These are phyloP conservation scores for Rosa multiflora DNA, from an alignment of 306 rosid species.

Conservation along the genomic window DNA sequence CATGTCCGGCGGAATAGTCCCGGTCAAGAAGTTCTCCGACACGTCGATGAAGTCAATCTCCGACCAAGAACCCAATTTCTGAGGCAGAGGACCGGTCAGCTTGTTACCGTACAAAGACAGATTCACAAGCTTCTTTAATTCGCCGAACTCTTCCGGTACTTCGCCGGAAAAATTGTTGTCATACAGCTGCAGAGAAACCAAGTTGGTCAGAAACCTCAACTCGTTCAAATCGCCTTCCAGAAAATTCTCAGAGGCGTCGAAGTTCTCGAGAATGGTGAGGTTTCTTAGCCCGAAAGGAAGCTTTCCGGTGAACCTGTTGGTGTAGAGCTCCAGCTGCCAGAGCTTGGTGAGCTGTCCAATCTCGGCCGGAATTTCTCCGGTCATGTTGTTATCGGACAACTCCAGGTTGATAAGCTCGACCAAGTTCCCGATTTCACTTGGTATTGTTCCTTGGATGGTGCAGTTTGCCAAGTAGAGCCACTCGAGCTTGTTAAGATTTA, in stretches of 20 bases:
- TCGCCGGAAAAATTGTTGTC: conserved; percentile 55
- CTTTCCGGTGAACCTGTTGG: conserved; percentile 54
- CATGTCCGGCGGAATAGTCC: conserved; percentile 84
- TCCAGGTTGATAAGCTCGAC: conserved; percentile 59
- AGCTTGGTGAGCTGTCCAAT: conserved; percentile 66
- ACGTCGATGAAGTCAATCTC: conserved; percentile 60
- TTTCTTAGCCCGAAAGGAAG: conserved; percentile 63
- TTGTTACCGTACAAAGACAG: conserved; percentile 66
- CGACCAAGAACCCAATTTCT: conserved; percentile 68
- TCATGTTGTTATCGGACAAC: conserved; percentile 47
- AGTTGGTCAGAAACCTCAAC: conserved; percentile 39
- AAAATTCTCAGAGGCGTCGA: conserved; percentile 60
- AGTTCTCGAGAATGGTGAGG: conserved; percentile 39
- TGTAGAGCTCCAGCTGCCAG: conserved; percentile 67
- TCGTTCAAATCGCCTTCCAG: conserved; percentile 68
- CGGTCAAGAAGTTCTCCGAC: conserved; percentile 66
- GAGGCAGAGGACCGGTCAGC: conserved; percentile 71
- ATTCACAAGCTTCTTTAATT: conserved; percentile 48
- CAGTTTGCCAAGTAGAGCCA: conserved; percentile 71
- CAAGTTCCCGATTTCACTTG: conserved; percentile 65
- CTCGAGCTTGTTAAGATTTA: conserved; percentile 44
- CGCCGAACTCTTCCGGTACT: conserved; percentile 71
- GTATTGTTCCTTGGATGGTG: conserved; percentile 56
- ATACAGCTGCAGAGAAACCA: conserved; percentile 60
- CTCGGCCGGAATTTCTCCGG: conserved; percentile 69